A percentile compares a stretch with the other conserved stretches of the same genome.
These are phyloP conservation scores for Yamadazyma oceani DNA, from an alignment of 1,139 yeast species.

Conservation along the genomic window DNA sequence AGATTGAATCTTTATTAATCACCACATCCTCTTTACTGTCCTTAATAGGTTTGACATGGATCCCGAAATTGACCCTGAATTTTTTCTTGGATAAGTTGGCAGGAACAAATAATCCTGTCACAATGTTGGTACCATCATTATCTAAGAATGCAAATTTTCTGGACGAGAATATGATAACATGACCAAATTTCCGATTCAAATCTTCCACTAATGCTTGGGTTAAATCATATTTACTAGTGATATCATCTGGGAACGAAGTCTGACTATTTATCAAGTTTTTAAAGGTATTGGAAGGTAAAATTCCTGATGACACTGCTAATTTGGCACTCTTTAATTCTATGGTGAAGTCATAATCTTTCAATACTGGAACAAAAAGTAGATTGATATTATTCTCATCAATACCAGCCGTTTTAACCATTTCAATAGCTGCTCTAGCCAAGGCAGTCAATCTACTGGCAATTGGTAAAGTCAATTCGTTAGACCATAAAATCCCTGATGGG, in stretches of 20 bases:
- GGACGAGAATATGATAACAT: conserved; percentile 61
- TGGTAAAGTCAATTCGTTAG: conserved; percentile 68
- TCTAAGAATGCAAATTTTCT: conserved; percentile 50
- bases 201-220: conserved; percentile 54
- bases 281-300: conserved; percentile 50
- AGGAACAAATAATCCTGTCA: conserved; percentile 83
- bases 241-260: conserved; percentile 46
- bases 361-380: conserved; percentile 73
- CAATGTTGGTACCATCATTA: conserved; percentile 55
- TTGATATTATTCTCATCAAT: conserved; percentile 48
- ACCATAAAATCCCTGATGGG: conserved; percentile 81
- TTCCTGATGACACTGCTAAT: conserved; percentile 51
- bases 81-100: conserved; percentile 53
- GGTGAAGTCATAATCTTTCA: conserved; percentile 80
- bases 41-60: conserved; percentile 65
- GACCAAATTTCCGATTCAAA: conserved; percentile 54
- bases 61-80: conserved; percentile 79
- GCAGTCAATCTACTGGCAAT: conserved; percentile 88
- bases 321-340: conserved; percentile 54
- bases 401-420: conserved; percentile 47
- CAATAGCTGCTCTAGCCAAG: conserved; percentile 72
- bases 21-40: conserved; percentile 51
- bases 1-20: conserved; percentile 72
- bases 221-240: conserved; percentile 53
- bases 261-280: conserved; percentile 58